A percentile compares a stretch with the other conserved stretches of the same genome.
phyloP scores from a whole-genome alignment of 805 yeast species.

The Kodamaea laetipori region DNA sequence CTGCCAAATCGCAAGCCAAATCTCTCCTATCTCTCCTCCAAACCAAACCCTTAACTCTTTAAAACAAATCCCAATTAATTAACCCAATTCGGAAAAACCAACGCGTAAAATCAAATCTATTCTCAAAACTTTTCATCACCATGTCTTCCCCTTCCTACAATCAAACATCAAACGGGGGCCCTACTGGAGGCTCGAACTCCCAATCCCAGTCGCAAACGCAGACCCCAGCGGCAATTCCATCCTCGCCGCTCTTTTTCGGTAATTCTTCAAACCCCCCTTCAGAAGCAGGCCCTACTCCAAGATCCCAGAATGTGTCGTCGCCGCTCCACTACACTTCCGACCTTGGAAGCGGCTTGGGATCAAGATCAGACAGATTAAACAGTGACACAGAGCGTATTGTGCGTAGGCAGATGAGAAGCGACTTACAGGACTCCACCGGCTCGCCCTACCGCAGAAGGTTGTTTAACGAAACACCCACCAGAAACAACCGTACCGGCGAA shows the following conservation, averaged over 20 bases:
- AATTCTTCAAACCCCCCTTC: slow-evolving; percentile 46
- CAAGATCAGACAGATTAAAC: slow-evolving; percentile 48
- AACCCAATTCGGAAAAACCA: slow-evolving; percentile 10
- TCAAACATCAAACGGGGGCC: slow-evolving; percentile 29
- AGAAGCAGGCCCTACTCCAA: slow-evolving; percentile 30
- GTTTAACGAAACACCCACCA: slow-evolving; percentile 43
- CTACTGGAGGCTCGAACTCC: slow-evolving; percentile 29
- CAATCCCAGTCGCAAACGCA: slow-evolving; percentile 40
- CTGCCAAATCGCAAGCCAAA: neutral
- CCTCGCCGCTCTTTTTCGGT: slow-evolving; percentile 58
- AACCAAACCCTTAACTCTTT: neutral
- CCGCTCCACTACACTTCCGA: slow-evolving; percentile 53
- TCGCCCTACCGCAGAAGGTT: slow-evolving; percentile 69
- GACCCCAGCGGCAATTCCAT: slow-evolving; percentile 44
- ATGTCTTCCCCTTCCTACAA: slow-evolving; percentile 35
- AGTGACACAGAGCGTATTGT: slow-evolving; percentile 47
- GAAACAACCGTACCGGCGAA: neutral
- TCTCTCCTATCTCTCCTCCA: neutral
- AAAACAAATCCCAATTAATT: slow-evolving; percentile 7
- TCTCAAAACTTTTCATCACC: slow-evolving; percentile 16
- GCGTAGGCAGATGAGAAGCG: slow-evolving; percentile 69
- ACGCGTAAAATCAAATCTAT: slow-evolving; percentile 7
- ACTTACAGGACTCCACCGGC: slow-evolving; percentile 68
- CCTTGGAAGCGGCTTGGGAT: slow-evolving; percentile 29
- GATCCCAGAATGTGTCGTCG: slow-evolving; percentile 43